Percentiles rank a stretch among this genome's conserved stretches.
Conservation (phyloP, 2,329 filamentous ascomycete species). For the Graphilbum fragrans region DNA sequence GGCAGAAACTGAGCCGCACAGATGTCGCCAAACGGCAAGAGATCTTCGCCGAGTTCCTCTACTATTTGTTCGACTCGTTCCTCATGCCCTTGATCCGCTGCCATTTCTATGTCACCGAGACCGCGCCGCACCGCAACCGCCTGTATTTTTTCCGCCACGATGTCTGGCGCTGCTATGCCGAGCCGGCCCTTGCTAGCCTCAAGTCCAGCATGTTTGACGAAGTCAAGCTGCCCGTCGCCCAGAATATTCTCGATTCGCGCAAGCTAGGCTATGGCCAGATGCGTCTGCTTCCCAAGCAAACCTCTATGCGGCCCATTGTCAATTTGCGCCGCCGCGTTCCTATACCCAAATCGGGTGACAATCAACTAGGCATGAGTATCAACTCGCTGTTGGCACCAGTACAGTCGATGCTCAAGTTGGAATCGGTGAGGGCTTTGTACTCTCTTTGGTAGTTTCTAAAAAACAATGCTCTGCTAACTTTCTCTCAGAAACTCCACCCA, state of each 20-base stretch:
- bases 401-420: conserved; percentile 64
- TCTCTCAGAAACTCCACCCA: conserved; percentile 24
- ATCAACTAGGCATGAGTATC: conserved; percentile 48
- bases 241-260: conserved; percentile 45
- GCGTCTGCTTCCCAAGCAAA: conserved; percentile 69
- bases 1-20: conserved; percentile 49
- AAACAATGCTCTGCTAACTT: background rate
- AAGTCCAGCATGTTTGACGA: conserved; percentile 71
- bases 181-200: conserved; percentile 57
- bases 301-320: conserved; percentile 69
- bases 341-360: conserved; percentile 22
- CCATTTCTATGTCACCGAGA: conserved; percentile 94
- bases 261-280: conserved; percentile 66
- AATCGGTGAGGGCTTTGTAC: conserved; percentile 43
- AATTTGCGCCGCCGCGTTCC: conserved; percentile 60
- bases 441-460: background rate
- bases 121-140: conserved; percentile 63
- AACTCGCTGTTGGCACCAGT: conserved; percentile 55
- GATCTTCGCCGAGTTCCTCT: conserved; percentile 73
- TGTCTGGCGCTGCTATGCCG: conserved; percentile 66
- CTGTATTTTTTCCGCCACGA: conserved; percentile 95
- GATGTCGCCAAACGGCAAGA: conserved; percentile 68
- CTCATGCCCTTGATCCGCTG: conserved; percentile 74
- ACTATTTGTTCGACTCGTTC: conserved; percentile 87
- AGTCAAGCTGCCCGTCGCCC: conserved; percentile 45